phyloP scores from a whole-genome alignment of 345 rosid genomes.

The Hypericum androsaemum region DNA sequence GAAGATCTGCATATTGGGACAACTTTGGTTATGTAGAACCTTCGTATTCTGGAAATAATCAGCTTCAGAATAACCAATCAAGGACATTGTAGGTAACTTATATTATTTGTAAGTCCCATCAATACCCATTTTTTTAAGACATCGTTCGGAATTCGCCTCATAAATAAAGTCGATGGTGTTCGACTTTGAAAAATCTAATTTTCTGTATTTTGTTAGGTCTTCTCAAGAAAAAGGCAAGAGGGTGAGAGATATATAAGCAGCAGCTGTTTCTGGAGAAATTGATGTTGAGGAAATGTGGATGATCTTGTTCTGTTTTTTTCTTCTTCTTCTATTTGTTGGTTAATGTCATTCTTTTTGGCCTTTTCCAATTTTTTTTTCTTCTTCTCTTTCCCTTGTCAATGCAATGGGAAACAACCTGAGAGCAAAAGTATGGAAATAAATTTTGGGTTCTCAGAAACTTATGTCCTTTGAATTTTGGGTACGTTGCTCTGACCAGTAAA shows the following conservation, averaged over 20 bases:
- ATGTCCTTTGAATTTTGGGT: slow-evolving; percentile 3
- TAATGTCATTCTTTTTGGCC: slow-evolving; percentile 13
- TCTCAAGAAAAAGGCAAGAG: too few species aligned
- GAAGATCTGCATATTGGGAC: slow-evolving; percentile 38
- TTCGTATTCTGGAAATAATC: slow-evolving; percentile 27
- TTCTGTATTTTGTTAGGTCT: too few species aligned
- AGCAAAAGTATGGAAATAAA: slow-evolving; percentile 27
- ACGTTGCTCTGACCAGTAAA: too few species aligned
- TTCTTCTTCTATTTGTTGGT: too few species aligned
- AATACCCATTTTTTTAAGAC: not conserved
- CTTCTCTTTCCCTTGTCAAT: slow-evolving; percentile 21
- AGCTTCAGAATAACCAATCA: slow-evolving; percentile 43
- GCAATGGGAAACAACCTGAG: slow-evolving; percentile 34
- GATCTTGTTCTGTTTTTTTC: too few species aligned
- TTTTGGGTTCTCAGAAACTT: slow-evolving; percentile 11
- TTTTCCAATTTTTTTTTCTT: slow-evolving; percentile 2
- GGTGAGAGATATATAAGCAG: too few species aligned
- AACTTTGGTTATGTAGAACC: slow-evolving; percentile 31
- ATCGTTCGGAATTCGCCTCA: too few species aligned
- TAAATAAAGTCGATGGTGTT: too few species aligned
- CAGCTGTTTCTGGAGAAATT: too few species aligned
- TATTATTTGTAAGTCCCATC: not conserved
- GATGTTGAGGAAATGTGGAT: too few species aligned
- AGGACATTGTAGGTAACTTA: slow-evolving; percentile 4
- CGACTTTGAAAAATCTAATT: too few species aligned